phyloP scores from a whole-genome alignment of 2,329 filamentous ascomycete genomes.

The Clathrospora elynae region DNA sequence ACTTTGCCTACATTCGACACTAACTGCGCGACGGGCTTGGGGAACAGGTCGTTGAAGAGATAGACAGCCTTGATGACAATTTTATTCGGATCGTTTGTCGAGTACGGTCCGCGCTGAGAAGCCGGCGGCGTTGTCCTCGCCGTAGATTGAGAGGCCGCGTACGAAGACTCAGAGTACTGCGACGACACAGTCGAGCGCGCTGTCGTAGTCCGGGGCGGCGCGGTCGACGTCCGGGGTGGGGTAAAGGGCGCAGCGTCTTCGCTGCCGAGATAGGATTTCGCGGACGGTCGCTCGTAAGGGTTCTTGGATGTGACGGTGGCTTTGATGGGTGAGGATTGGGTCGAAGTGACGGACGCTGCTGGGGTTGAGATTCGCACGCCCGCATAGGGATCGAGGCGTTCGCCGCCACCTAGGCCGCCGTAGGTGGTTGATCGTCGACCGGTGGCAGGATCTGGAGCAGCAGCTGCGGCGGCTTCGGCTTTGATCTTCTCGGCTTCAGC shows the following conservation, averaged over 20 bases:
- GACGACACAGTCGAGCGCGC: constrained; percentile 48
- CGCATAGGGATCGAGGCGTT: constrained; percentile 73
- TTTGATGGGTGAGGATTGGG: constrained; percentile 48
- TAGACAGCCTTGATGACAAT: constrained; percentile 95
- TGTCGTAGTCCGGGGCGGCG: constrained; percentile 42
- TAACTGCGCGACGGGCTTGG: constrained; percentile 88
- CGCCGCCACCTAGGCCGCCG: constrained; percentile 61
- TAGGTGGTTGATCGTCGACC: constrained; percentile 44
- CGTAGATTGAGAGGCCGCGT: constrained; percentile 82
- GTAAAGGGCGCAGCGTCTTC: constrained; percentile 46
- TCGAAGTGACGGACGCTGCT: constrained; percentile 46
- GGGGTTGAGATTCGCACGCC: constrained; percentile 58
- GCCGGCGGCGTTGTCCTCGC: constrained; percentile 82
- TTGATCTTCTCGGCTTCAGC: constrained; percentile 44
- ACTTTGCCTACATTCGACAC: constrained; percentile 82
- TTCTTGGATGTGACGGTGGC: constrained; percentile 48
- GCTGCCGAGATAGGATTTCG: constrained; percentile 62
- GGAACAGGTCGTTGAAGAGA: constrained; percentile 85
- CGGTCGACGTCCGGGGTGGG: constrained; percentile 37
- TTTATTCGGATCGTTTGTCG: constrained; percentile 90
- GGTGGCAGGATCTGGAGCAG: constrained; percentile 25
- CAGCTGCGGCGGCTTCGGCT: constrained; percentile 25
- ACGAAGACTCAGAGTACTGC: constrained; percentile 81
- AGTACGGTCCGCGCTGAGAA: constrained; percentile 76
- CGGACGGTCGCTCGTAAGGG: constrained; percentile 56